These are phyloP conservation scores for Symbiodinium natans DNA, from an alignment of 73 alveolate species.

Conservation along the genomic window DNA sequence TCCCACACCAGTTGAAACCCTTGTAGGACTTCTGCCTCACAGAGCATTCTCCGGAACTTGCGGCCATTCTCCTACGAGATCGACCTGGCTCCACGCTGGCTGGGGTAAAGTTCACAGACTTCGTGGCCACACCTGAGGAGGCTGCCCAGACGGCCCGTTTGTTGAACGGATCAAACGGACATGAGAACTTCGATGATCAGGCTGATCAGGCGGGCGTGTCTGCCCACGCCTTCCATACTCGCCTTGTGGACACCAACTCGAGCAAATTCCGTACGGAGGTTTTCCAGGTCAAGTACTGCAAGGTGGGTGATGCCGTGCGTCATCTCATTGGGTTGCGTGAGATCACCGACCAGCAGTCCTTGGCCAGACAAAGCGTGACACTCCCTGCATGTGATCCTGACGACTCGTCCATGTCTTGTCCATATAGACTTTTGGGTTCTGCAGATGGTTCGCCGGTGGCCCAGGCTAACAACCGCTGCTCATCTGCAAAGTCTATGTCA, in stretches of 20 bases:
- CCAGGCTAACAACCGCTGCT: neutral
- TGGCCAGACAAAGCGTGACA: neutral
- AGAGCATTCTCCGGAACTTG: slow-evolving; percentile 7
- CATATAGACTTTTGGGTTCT: neutral
- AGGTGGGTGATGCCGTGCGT: neutral
- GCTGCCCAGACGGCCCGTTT: neutral
- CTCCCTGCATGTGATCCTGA: neutral
- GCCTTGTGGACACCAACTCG: slow-evolving; percentile 44
- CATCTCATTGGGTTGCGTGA: slow-evolving; percentile 63
- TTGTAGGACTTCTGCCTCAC: slow-evolving; percentile 17
- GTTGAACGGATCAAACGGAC: neutral
- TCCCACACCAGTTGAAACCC: neutral
- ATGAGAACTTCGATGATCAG: neutral
- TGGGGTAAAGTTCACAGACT: slow-evolving; percentile 36
- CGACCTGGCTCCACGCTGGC: slow-evolving; percentile 21
- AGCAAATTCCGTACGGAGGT: slow-evolving; percentile 57
- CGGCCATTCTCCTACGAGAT: slow-evolving; percentile 20
- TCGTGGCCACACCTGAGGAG: slow-evolving; percentile 26
- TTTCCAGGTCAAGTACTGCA: slow-evolving; percentile 32
- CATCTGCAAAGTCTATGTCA: neutral
- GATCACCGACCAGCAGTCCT: slow-evolving; percentile 23
- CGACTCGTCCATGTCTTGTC: neutral
- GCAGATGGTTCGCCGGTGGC: neutral
- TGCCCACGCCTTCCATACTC: slow-evolving; percentile 39
- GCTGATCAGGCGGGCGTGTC: too few species aligned